Evolutionary conservation across 2,329 filamentous ascomycete genomes (phyloP), one percentile per base, ranked within the genome.

Genomic region (Bisporella sp.): DNA sequence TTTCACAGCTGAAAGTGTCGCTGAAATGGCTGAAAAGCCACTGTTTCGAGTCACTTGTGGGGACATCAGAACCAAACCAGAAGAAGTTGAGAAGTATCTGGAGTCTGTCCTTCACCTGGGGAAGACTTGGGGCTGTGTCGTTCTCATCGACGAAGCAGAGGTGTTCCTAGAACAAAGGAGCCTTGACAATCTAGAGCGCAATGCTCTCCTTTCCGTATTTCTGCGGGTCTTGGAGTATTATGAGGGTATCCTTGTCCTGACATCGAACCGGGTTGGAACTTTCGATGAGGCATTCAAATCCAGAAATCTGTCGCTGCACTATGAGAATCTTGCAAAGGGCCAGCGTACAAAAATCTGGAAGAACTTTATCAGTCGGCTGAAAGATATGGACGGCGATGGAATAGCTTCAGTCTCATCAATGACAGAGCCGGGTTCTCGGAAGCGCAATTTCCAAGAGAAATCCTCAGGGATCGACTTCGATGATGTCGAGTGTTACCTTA

Each of bases 31-130:
- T 54, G 66, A 66, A 41, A 68, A 71, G 37, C 77, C 75, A 1
- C 67, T 79, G 2, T 77, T 77, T 58, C 70, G 68, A 31, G 69
- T 79, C 44, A 71, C 69, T 55, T 84, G 84, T 0, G 85, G 85
- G 30, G 85, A 90, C 62, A 74, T 91, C 0, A 85, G 86, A 30
- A 69, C 79, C 1, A 77, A 83, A 47, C 77, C 82, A 0, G 73
- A 76, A 53, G 76, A 76, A 9, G 75, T 91, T 0, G 87, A 91
- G 64, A 69, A 58, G 39, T 60, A 62, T 46, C 50, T 61, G 9
- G 50, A 59, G 31, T 40, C 47, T 4, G 49, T 56, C 8, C 45
- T 60, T 5, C 35, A 52, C 40, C 35, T 56, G 6, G 54, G 48
- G 2, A 53, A 51, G 12, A 48, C 29, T 4, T 56, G 54, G 54